Percentiles rank a stretch among this genome's conserved stretches.
Conservation (phyloP, 805 yeast genomes). For the Starmera amethionina region DNA sequence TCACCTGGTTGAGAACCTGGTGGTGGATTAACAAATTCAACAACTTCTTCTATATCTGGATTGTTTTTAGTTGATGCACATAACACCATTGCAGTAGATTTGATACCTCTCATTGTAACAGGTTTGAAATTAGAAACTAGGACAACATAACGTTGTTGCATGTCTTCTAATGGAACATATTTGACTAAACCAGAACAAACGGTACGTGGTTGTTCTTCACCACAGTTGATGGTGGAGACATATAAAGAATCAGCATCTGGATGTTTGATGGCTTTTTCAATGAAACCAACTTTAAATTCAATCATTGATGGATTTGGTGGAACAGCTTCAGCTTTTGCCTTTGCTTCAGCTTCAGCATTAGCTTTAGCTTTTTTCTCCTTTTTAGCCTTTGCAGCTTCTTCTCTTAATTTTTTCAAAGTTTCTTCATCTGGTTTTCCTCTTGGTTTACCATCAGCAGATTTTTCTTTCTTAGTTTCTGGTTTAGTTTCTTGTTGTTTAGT, state of each 20-base stretch:
- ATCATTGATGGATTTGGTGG: constrained; percentile 77
- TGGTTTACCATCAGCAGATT: constrained; percentile 37
- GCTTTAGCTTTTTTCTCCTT: constrained; percentile 51
- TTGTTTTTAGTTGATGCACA: constrained; percentile 60
- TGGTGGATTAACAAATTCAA: constrained; percentile 95
- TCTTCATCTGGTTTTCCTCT: constrained; percentile 39
- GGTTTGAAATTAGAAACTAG: constrained; percentile 96
- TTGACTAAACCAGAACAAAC: constrained; percentile 96
- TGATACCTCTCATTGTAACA: constrained; percentile 95
- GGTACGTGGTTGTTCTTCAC: constrained; percentile 96
- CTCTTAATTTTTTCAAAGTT: constrained; percentile 35
- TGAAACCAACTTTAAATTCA: constrained; percentile 93
- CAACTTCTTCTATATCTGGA: constrained; percentile 45
- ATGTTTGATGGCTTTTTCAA: constrained; percentile 92
- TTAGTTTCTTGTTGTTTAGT: constrained; percentile 12
- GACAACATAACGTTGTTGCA: constrained; percentile 90
- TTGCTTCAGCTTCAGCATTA: constrained; percentile 31
- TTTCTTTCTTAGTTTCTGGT: constrained; percentile 27
- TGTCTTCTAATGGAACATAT: constrained; percentile 79
- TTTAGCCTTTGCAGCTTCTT: constrained; percentile 50
- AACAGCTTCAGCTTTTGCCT: constrained; percentile 47
- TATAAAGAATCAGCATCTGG: constrained; percentile 97
- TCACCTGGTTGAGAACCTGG: constrained; percentile 91
- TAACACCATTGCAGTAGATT: constrained; percentile 92
- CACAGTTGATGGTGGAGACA: constrained; percentile 93